Evolutionary conservation across 805 yeast genomes (phyloP), one percentile per base, ranked within the genome.

Genomic region (Lipomyces spencermartinsiae): DNA sequence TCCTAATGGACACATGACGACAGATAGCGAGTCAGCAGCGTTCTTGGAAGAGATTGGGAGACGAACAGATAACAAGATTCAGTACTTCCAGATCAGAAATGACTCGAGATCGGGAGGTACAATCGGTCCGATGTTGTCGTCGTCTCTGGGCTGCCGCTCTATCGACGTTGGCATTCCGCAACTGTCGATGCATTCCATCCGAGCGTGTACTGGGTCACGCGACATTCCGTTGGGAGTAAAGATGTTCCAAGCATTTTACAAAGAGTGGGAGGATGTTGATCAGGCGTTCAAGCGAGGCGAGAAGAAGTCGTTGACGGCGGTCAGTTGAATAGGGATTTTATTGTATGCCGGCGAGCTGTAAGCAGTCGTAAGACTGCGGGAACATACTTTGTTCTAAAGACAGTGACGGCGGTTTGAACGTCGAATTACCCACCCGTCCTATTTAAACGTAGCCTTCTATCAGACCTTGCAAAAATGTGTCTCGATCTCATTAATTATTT

Each of bases 41-140:
- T 80, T 92, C 59, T 82, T 86, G 57, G 90, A 89, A 77, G 89
- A 88, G 74, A 76, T 91, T 71, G 96, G 92, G 1, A 80, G 85
- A 66, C 75, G 79, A 62, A 88, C 90, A 70, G 89, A 82, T 60
- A 92, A 89, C 76, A 79, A 80, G 65, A 71, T 91, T 34, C 97
- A 92, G 79, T 87, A 63, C 79, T 91, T 91, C 87, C 97, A 91
- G 76, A 89, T 90, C 77, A 86, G 94, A 79, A 92, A 92, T 79
- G 93, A 89, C 77, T 85, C 91, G n/a, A 85, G 94, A 76, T 88
- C 93, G 0, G 97, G 97, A 34, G 95, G 96, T 54, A 91, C 97
- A 35, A 90, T 92, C 76, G 97, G 97, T 0, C 97, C 88, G 77
- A 74, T 81, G 66, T 73, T 81, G 16, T 73, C 80, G 2, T 67